Percentiles rank a stretch among this genome's conserved stretches.
Evolutionary conservation across 345 rosid species (phyloP).

Genomic region (Tarenaya hassleriana): DNA sequence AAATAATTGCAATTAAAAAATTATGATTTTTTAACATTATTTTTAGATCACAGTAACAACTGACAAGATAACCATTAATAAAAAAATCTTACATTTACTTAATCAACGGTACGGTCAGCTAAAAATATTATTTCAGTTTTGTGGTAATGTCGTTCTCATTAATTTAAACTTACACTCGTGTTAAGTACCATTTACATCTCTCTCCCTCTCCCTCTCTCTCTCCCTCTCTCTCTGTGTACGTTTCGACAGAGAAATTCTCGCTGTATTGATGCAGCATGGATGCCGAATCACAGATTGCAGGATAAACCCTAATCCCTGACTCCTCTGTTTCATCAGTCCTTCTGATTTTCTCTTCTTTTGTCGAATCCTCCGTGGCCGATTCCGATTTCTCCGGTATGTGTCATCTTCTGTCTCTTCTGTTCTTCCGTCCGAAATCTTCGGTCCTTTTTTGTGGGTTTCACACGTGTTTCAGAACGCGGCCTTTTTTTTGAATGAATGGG

Average conservation of each 20-base stretch:
- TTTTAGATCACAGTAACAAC: too few relatives aligned
- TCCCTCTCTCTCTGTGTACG: constrained; percentile 12
- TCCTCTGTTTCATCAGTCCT: constrained; percentile 12
- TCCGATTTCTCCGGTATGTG: constrained; percentile 31
- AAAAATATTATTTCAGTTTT: constrained; percentile 20
- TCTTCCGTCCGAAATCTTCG: constrained; percentile 8
- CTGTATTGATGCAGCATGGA: too few relatives aligned
- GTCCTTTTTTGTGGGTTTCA: constrained; percentile 24
- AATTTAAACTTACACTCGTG: constrained; percentile 7
- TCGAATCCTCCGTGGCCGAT: constrained; percentile 57
- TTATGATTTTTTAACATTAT: too few relatives aligned
- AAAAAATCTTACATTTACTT: background rate
- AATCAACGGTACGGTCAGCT: constrained; percentile 20
- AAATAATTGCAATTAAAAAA: too few relatives aligned
- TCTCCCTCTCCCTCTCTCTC: constrained; percentile 9
- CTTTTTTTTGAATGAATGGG: constrained; percentile 20
- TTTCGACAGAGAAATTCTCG: too few relatives aligned
- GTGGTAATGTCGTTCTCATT: constrained; percentile 22
- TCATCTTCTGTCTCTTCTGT: constrained; percentile 13
- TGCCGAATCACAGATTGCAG: background rate
- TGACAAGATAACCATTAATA: too few relatives aligned
- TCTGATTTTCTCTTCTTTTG: constrained; percentile 23
- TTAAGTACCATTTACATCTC: constrained; percentile 20
- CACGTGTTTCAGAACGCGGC: constrained; percentile 26
- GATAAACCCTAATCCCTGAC: constrained; percentile 18